A percentile compares a stretch with the other conserved stretches of the same genome.
phyloP scores from a whole-genome alignment of 2,329 filamentous ascomycete species.

The Aspergillus carbonarius region DNA sequence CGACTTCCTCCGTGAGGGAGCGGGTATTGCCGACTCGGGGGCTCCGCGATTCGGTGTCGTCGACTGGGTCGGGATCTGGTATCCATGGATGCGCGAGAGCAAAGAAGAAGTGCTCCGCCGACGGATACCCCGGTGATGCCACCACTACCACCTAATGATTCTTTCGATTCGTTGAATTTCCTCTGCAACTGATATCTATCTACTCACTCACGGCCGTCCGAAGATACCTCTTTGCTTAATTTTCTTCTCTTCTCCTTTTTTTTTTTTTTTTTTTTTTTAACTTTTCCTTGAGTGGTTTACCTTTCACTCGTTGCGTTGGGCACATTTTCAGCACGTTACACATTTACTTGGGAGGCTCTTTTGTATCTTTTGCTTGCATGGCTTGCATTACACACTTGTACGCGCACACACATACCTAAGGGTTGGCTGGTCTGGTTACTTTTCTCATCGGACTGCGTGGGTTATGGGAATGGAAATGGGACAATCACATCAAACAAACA shows the following conservation, averaged over 20 bases:
- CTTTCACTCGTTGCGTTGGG: background rate
- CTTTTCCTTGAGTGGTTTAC: no score
- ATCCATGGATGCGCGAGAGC: constrained; percentile 45
- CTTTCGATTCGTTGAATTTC: background rate
- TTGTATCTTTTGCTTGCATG: constrained; percentile 1
- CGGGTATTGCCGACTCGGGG: constrained; percentile 23
- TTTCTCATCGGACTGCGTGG: background rate
- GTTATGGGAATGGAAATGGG: background rate
- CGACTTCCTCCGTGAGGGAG: constrained; percentile 38
- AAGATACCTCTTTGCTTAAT: constrained; percentile 20
- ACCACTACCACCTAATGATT: background rate
- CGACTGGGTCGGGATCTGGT: constrained; percentile 41
- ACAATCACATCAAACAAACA: background rate
- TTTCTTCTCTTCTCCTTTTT: constrained; percentile 15
- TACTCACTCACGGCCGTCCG: constrained; percentile 8
- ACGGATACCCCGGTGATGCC: constrained; percentile 14
- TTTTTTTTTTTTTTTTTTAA: constrained; percentile 9
- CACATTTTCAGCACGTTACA: constrained; percentile 2
- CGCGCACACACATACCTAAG: background rate
- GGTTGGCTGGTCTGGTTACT: background rate
- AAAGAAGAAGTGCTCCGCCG: constrained; percentile 24
- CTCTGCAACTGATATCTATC: background rate
- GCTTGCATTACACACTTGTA: constrained; percentile 5
- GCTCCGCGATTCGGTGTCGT: constrained; percentile 42
- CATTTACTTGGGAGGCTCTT: constrained; percentile 5